A percentile compares a stretch with the other conserved stretches of the same genome.
phyloP scores from a whole-genome alignment of 352 stramenopile species.

The Globisporangium uncinulatum region DNA sequence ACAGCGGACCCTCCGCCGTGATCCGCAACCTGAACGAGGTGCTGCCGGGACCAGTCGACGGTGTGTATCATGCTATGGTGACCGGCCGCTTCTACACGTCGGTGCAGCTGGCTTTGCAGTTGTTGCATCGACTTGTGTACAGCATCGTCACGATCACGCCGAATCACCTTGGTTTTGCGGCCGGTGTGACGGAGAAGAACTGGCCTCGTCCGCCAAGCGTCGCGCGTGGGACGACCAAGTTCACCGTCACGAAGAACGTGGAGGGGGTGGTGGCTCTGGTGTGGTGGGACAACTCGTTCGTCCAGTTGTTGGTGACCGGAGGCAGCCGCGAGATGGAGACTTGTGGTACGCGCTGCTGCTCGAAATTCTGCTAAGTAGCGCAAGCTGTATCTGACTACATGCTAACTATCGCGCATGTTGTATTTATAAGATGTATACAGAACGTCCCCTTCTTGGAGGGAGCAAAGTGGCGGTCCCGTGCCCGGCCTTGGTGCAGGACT shows the following conservation, averaged over 20 bases:
- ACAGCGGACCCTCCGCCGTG: no score
- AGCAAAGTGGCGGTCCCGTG: background rate
- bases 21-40: background rate
- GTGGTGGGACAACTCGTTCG: background rate
- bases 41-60: background rate
- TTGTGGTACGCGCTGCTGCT: background rate
- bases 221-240: no score
- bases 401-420: no score
- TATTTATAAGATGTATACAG: no score
- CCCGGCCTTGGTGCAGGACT: background rate
- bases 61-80: background rate
- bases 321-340: background rate
- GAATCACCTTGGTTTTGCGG: background rate
- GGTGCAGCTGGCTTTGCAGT: background rate
- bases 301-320: background rate
- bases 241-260: background rate
- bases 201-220: background rate
- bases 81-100: background rate
- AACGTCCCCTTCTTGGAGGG: background rate
- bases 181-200: background rate
- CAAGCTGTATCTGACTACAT: background rate
- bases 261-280: background rate
- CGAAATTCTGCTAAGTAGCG: no score
- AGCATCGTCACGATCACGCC: background rate
- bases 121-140: slow-evolving; percentile 1